Evolutionary conservation across 108 stramenopile species (phyloP).

Genomic region (Hondaea fermentalgiana): DNA sequence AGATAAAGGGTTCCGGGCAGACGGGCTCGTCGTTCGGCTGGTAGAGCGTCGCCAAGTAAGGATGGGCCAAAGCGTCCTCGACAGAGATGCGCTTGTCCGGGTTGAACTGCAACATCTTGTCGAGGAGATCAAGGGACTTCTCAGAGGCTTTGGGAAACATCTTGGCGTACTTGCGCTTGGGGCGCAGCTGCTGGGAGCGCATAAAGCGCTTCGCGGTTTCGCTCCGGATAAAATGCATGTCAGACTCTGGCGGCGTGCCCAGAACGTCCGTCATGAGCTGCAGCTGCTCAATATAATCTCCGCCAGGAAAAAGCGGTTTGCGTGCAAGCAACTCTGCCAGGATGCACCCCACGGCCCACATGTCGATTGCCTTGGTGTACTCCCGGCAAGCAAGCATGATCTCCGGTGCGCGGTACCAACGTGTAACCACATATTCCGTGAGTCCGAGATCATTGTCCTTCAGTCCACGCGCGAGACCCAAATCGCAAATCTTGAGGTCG

Average conservation of each 20-base stretch:
- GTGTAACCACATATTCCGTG: slow-evolving; percentile 60
- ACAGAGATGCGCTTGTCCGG: slow-evolving; percentile 59
- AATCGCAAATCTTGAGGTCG: slow-evolving; percentile 53
- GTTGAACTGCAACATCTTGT: slow-evolving; percentile 58
- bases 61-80: slow-evolving; percentile 57
- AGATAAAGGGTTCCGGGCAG: slow-evolving; percentile 7
- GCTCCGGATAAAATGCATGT: slow-evolving; percentile 83
- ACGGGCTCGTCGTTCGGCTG: slow-evolving; percentile 53
- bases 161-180: neutral
- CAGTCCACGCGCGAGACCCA: slow-evolving; percentile 45
- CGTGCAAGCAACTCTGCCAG: slow-evolving; percentile 45
- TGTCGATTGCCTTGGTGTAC: slow-evolving; percentile 43
- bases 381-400: slow-evolving; percentile 56
- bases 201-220: slow-evolving; percentile 81
- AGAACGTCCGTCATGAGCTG: slow-evolving; percentile 22
- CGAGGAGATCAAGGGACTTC: slow-evolving; percentile 57
- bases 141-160: slow-evolving; percentile 33
- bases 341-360: slow-evolving; percentile 46
- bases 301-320: slow-evolving; percentile 54
- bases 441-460: slow-evolving; percentile 21
- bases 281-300: slow-evolving; percentile 52
- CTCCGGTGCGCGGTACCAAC: slow-evolving; percentile 65
- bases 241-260: slow-evolving; percentile 66
- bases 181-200: slow-evolving; percentile 65
- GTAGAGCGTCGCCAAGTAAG: slow-evolving; percentile 68